Percentiles rank a stretch among this genome's conserved stretches.
phyloP scores from a whole-genome alignment of 208 protist genomes.

The Trypanosoma theileri region DNA sequence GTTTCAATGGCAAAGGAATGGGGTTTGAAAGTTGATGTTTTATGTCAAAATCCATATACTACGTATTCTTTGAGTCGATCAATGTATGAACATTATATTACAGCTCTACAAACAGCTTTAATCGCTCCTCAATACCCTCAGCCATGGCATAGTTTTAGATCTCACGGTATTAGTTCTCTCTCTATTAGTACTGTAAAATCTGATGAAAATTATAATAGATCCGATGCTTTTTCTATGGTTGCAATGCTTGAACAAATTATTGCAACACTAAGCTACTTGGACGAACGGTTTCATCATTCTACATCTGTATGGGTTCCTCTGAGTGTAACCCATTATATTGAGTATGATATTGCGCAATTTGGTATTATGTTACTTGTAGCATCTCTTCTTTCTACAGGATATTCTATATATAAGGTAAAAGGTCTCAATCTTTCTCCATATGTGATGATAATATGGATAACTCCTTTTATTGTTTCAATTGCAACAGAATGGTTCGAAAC shows the following conservation, averaged over 20 bases:
- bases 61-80: slow-evolving; percentile 18
- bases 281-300: slow-evolving; percentile 73
- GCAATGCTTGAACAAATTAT: slow-evolving; percentile 32
- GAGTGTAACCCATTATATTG: slow-evolving; percentile 37
- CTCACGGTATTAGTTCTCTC: slow-evolving; percentile 40
- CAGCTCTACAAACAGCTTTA: slow-evolving; percentile 32
- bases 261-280: slow-evolving; percentile 54
- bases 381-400: slow-evolving; percentile 51
- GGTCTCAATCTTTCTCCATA: slow-evolving; percentile 44
- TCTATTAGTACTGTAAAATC: slow-evolving; percentile 38
- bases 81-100: slow-evolving; percentile 32
- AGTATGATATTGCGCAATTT: slow-evolving; percentile 69
- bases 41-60: slow-evolving; percentile 45
- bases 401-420: slow-evolving; percentile 55
- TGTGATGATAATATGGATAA: slow-evolving; percentile 30
- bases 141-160: slow-evolving; percentile 41
- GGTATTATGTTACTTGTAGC: slow-evolving; percentile 52
- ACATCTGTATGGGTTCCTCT: slow-evolving; percentile 64
- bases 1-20: slow-evolving; percentile 10
- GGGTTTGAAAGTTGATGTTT: slow-evolving; percentile 23
- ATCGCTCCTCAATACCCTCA: slow-evolving; percentile 41
- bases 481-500: slow-evolving; percentile 15
- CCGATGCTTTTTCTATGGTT: slow-evolving; percentile 7
- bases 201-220: not conserved
- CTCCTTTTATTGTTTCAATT: slow-evolving; percentile 20